Conservation (phyloP, 345 rosid species). For the Moringa oleifera region DNA sequence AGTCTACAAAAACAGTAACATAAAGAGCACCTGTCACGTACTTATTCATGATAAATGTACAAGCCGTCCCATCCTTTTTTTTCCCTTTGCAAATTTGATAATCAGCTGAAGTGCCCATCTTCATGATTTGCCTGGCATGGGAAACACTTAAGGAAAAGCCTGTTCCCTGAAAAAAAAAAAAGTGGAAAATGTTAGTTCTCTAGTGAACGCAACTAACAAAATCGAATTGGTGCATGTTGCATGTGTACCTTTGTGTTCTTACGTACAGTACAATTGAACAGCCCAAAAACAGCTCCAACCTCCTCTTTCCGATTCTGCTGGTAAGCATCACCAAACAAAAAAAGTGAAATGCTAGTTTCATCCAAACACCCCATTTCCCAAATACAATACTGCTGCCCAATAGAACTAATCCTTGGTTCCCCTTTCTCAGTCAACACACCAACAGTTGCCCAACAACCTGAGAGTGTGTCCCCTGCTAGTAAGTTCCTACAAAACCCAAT, state of each 20-base stretch:
- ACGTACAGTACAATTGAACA: constrained; percentile 67
- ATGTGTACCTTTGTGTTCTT: constrained; percentile 49
- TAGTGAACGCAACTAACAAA: not conserved
- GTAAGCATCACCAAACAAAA: constrained; percentile 89
- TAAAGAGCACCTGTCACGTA: constrained; percentile 22
- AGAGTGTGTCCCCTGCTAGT: constrained; percentile 60
- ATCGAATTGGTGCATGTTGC: constrained; percentile 5
- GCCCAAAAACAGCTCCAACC: constrained; percentile 71
- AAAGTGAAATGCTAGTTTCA: constrained; percentile 58
- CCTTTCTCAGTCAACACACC: constrained; percentile 86
- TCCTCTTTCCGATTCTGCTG: constrained; percentile 45
- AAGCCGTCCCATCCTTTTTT: constrained; percentile 70
- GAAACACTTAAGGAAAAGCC: constrained; percentile 69
- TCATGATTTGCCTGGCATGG: constrained; percentile 61
- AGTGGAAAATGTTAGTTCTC: constrained; percentile 4
- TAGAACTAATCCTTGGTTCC: constrained; percentile 62
- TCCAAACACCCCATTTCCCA: constrained; percentile 73
- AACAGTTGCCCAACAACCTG: constrained; percentile 89
- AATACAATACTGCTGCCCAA: constrained; percentile 60
- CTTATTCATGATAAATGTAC: constrained; percentile 72
- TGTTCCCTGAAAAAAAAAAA: constrained; percentile 44
- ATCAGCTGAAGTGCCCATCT: constrained; percentile 76
- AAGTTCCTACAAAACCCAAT: constrained; percentile 49
- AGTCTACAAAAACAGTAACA: not conserved
- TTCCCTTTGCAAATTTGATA: constrained; percentile 84